Percentiles rank a stretch among this genome's conserved stretches.
Evolutionary conservation across 2,329 filamentous ascomycete genomes (phyloP).

Genomic region (Sarocladiaceae sp.): DNA sequence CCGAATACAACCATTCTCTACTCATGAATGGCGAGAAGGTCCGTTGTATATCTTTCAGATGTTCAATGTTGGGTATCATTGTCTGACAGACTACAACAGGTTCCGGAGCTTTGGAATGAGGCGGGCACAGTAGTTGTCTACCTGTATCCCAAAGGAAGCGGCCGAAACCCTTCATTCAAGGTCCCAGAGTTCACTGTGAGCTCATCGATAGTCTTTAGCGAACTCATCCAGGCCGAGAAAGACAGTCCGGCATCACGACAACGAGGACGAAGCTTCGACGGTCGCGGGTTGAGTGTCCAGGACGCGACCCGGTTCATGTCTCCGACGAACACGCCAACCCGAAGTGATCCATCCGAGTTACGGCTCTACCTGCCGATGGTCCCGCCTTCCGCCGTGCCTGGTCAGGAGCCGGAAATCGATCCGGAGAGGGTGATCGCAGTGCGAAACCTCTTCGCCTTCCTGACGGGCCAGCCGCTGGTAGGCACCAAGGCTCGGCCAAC

Average conservation of each 20-base stretch:
- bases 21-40: constrained; percentile 52
- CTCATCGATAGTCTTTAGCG: constrained; percentile 47
- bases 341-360: constrained; percentile 33
- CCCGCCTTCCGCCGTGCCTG: constrained; percentile 27
- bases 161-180: constrained; percentile 53
- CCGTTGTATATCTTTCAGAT: too few species aligned
- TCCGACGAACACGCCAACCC: constrained; percentile 31
- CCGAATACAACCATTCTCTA: constrained; percentile 50
- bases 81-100: constrained; percentile 36
- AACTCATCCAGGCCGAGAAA: constrained; percentile 42
- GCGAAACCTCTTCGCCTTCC: constrained; percentile 60
- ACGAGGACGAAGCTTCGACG: constrained; percentile 37
- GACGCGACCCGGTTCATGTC: constrained; percentile 39
- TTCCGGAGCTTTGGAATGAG: constrained; percentile 62
- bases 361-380: constrained; percentile 48
- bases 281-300: constrained; percentile 40
- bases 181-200: constrained; percentile 48
- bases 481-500: constrained; percentile 47
- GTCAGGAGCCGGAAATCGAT: constrained; percentile 30
- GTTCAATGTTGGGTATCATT: background rate
- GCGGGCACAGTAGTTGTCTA: constrained; percentile 51
- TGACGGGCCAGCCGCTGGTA: constrained; percentile 57
- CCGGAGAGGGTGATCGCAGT: constrained; percentile 52
- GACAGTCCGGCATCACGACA: constrained; percentile 25
- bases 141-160: constrained; percentile 44